Percentiles rank a stretch among this genome's conserved stretches.
These are phyloP conservation scores for Alternaria ethzedia DNA, from an alignment of 2,329 filamentous ascomycete species.

Conservation along the genomic window DNA sequence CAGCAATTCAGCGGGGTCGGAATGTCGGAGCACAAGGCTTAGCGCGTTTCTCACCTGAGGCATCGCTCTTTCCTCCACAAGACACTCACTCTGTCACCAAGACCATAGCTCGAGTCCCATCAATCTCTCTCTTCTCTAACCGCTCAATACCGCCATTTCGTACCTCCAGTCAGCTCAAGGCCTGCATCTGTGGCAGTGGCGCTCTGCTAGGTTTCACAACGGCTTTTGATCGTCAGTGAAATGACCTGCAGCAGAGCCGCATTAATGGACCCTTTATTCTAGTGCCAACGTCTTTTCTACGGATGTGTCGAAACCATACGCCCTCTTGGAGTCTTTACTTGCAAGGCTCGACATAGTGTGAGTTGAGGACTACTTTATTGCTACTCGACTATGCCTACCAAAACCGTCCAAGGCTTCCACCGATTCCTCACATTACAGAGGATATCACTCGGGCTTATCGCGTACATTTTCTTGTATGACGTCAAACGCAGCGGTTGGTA, in stretches of 20 bases:
- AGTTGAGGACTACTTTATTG: background rate
- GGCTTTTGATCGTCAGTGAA: background rate
- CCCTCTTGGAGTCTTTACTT: background rate
- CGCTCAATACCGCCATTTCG: background rate
- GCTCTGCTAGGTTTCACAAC: background rate
- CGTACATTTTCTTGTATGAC: background rate
- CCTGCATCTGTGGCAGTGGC: background rate
- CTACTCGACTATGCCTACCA: background rate
- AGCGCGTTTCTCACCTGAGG: constrained; percentile 2
- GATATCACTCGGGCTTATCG: background rate
- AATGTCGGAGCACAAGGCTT: constrained; percentile 10
- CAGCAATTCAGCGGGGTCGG: constrained; percentile 13
- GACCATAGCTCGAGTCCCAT: background rate
- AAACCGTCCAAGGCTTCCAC: background rate
- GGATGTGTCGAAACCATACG: background rate
- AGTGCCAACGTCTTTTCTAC: background rate
- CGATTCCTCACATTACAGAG: background rate
- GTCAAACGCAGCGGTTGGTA: too few species aligned
- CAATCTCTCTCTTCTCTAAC: background rate
- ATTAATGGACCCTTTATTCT: constrained; percentile 8
- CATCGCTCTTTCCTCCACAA: background rate
- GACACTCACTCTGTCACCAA: background rate
- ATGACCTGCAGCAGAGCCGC: constrained; percentile 17
- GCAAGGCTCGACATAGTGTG: background rate
- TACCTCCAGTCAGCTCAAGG: background rate